phyloP scores from a whole-genome alignment of 225 moss, liverwort and hornwort genomes.

The Straminergon stramineum region DNA sequence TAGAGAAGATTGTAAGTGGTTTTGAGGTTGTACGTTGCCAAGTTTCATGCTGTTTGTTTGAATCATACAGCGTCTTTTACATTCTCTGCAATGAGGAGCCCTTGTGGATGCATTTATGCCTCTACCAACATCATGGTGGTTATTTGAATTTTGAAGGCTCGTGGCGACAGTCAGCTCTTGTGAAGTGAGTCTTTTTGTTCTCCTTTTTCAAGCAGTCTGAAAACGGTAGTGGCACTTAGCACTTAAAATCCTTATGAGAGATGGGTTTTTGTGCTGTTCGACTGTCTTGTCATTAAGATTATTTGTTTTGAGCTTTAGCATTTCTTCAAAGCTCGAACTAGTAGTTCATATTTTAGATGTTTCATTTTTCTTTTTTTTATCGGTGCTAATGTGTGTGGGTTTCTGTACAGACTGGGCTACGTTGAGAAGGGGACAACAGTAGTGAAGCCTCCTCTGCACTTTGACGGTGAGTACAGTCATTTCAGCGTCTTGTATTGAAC shows the following conservation, averaged over 20 bases:
- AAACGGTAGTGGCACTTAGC: not conserved
- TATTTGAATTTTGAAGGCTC: constrained; percentile 67
- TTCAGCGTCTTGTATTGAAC: not conserved
- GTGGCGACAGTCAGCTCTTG: constrained; percentile 77
- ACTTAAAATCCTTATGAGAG: not conserved
- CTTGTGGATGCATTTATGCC: constrained; percentile 88
- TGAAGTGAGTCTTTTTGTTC: constrained; percentile 49
- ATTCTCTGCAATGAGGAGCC: constrained; percentile 94
- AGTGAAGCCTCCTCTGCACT: constrained; percentile 48
- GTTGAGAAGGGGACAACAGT: constrained; percentile 12
- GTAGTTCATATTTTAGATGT: not conserved
- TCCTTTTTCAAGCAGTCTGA: not conserved
- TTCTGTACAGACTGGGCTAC: constrained; percentile 29
- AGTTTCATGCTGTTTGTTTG: not conserved
- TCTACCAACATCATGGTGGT: constrained; percentile 63
- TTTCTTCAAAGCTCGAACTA: not conserved
- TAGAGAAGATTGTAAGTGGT: not conserved
- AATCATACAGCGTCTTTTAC: constrained; percentile 63
- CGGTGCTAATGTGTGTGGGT: constrained; percentile 28
- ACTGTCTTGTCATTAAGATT: not conserved
- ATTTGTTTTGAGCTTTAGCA: not conserved
- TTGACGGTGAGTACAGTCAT: constrained; percentile 49
- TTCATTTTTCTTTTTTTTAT: not conserved
- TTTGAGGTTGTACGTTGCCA: not conserved
- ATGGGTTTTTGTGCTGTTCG: not conserved